Evolutionary conservation across 2,329 filamentous ascomycete species (phyloP).

Genomic region (Verticillium nonalfalfae): DNA sequence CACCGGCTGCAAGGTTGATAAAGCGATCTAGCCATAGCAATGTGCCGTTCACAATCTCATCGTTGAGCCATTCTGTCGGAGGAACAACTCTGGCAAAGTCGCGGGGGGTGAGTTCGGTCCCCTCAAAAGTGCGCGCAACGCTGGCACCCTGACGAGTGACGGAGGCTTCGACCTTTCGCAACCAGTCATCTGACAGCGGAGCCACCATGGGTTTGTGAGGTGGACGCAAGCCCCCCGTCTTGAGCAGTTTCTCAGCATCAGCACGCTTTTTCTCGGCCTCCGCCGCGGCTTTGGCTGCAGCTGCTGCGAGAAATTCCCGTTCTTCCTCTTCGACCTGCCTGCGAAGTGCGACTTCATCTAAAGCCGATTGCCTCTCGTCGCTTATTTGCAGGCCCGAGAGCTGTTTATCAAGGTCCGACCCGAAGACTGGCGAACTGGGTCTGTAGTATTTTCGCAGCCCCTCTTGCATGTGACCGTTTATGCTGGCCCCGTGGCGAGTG

Average conservation of each 20-base stretch:
- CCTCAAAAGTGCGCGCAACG: slow-evolving; percentile 7
- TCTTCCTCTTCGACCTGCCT: slow-evolving; percentile 8
- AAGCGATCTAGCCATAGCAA: slow-evolving; percentile 54
- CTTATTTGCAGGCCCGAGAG: slow-evolving; percentile 4
- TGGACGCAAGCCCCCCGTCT: slow-evolving; percentile 9
- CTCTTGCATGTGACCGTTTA: background rate
- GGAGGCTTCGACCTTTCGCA: background rate
- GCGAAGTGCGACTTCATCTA: slow-evolving; percentile 10
- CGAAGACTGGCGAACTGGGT: background rate
- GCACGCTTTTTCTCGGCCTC: slow-evolving; percentile 1
- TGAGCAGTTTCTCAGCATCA: slow-evolving; percentile 3
- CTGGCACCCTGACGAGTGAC: background rate
- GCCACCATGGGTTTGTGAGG: slow-evolving; percentile 5
- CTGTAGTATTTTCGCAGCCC: background rate
- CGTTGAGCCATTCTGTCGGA: slow-evolving; percentile 63
- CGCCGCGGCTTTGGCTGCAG: background rate
- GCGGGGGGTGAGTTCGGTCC: slow-evolving; percentile 26
- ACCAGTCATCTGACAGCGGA: slow-evolving; percentile 5
- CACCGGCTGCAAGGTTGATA: slow-evolving; percentile 50
- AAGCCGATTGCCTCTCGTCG: slow-evolving; percentile 9
- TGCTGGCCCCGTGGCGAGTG: background rate
- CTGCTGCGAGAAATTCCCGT: background rate
- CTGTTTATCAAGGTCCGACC: background rate
- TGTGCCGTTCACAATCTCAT: slow-evolving; percentile 66
- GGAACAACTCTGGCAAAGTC: slow-evolving; percentile 60